Conservation (phyloP, 768 basidiomycete genomes). For the Panus rudis region DNA sequence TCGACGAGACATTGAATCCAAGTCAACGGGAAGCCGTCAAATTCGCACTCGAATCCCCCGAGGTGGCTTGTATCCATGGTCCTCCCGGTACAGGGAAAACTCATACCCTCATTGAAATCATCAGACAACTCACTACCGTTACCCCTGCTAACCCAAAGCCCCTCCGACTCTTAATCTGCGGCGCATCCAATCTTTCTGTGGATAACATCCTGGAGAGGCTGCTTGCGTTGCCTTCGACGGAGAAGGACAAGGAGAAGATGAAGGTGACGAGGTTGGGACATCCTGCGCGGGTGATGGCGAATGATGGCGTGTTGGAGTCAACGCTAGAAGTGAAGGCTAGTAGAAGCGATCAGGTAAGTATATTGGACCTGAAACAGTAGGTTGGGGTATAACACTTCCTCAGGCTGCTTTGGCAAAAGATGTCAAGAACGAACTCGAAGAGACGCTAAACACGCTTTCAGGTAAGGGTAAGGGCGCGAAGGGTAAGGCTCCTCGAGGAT, state of each 20-base stretch:
- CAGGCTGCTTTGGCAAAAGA: conserved; percentile 82
- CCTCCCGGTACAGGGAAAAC: conserved; percentile 99
- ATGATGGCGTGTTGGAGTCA: conserved; percentile 55
- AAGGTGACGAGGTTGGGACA: conserved; percentile 89
- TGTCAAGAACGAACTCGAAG: conserved; percentile 80
- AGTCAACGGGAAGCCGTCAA: conserved; percentile 80
- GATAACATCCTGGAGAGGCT: conserved; percentile 93
- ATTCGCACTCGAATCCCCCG: conserved; percentile 73
- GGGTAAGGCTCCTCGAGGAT: conserved; percentile 60
- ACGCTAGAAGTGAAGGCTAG: conserved; percentile 71
- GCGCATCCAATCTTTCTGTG: conserved; percentile 90
- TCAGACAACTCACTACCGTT: conserved; percentile 66
- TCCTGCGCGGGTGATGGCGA: conserved; percentile 84
- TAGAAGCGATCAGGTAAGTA: conserved; percentile 57
- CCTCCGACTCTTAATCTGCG: conserved; percentile 75
- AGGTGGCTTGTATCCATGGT: conserved; percentile 92
- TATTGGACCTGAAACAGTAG: neutral
- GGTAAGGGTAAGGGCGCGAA: conserved; percentile 72
- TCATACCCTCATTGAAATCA: conserved; percentile 89
- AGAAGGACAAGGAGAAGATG: conserved; percentile 43
- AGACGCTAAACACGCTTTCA: conserved; percentile 54
- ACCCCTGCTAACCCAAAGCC: conserved; percentile 42
- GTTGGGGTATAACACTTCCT: conserved; percentile 4
- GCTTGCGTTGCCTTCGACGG: conserved; percentile 46
- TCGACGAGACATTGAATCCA: conserved; percentile 69